phyloP scores from a whole-genome alignment of 495 filamentous ascomycete species.

The Aspergillus conjunctus region DNA sequence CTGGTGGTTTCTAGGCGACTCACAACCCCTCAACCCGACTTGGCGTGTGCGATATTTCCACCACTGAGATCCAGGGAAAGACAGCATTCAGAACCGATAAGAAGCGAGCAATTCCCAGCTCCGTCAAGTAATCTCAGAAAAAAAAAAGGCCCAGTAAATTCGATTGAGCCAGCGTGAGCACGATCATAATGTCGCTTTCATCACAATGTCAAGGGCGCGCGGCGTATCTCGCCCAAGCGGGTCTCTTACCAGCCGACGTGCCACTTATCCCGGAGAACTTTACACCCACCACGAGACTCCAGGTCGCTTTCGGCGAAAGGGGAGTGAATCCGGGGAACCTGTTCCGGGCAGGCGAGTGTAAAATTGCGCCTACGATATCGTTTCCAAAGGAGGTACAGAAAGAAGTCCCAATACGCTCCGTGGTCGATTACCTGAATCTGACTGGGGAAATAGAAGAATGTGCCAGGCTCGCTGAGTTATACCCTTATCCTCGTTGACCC shows the following conservation, averaged over 20 bases:
- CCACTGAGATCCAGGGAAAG: conserved; percentile 3
- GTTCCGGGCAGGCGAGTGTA: conserved; percentile 22
- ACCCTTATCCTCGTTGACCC: conserved; percentile 25
- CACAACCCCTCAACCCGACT: conserved; percentile 15
- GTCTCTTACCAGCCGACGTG: conserved; percentile 12
- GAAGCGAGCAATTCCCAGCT: neutral
- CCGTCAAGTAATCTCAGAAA: neutral
- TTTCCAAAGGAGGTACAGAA: conserved; percentile 18
- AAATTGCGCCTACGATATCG: conserved; percentile 14
- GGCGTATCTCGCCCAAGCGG: conserved; percentile 11
- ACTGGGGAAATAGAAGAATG: conserved; percentile 3
- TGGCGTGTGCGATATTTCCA: conserved; percentile 15
- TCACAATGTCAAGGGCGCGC: conserved; percentile 12
- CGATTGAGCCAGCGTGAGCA: neutral
- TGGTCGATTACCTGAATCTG: neutral
- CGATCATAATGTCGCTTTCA: conserved; percentile 7
- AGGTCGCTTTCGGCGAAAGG: conserved; percentile 15
- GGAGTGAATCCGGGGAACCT: conserved; percentile 14
- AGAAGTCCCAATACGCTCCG: neutral
- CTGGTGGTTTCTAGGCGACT: neutral
- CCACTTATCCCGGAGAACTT: conserved; percentile 19
- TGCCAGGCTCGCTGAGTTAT: neutral
- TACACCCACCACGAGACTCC: conserved; percentile 9
- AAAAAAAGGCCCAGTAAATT: neutral
- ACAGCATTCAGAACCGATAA: neutral